Base-by-base conservation (phyloP, 495 filamentous ascomycete species). In the Saxophila tyrrhenica region DNA sequence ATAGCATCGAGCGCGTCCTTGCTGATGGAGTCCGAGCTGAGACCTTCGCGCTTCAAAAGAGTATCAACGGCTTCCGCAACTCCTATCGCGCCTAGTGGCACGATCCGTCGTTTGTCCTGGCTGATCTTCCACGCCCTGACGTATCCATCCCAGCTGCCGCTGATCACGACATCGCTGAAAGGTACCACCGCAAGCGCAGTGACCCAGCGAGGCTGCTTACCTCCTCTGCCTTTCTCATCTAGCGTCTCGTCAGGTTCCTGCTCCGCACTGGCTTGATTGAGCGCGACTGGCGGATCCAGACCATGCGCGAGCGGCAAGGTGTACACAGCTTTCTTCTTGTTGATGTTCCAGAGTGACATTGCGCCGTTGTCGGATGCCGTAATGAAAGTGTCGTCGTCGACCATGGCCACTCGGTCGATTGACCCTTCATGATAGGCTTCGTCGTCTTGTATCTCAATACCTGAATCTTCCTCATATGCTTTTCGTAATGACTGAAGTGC, bases 311-410 rank as follows among this genome's bases (percentile, higher is more conserved):
- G 73, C 1, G 81, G 76, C 16, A 92, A 66, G 2, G 83, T 85
- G 70, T 83, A 82, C n/a, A 97, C 69, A 0, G 94, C 83, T 67
- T 98, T 98, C 77, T 98, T 98, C 69, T 92, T 94, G 62, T 92
- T 82, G 35, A 89, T 70, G 39, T 78, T 83, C 91, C 91, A 98
- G n/a, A 98, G 77, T 2, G 79, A 83, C 32, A 98, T 48, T n/a
- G 66, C 61, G 48, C 92, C 94, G 59, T 89, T 94, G 70, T 96
- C 91, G 51, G 85, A 85, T 3, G 89, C 92, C 3, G 92, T 98
- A 50, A 97, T 81, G 63, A 97, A 98, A 45, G 85, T 83, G 50
- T 83, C 81, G 51, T 94, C 86, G 56, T 95, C 91, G 48, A 98
- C 78, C 68, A 92, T 84, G 25, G 89, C 84, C 19, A 96, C 78